Conservation (phyloP, 2,329 filamentous ascomycete genomes). For the Calonectria crousiana region DNA sequence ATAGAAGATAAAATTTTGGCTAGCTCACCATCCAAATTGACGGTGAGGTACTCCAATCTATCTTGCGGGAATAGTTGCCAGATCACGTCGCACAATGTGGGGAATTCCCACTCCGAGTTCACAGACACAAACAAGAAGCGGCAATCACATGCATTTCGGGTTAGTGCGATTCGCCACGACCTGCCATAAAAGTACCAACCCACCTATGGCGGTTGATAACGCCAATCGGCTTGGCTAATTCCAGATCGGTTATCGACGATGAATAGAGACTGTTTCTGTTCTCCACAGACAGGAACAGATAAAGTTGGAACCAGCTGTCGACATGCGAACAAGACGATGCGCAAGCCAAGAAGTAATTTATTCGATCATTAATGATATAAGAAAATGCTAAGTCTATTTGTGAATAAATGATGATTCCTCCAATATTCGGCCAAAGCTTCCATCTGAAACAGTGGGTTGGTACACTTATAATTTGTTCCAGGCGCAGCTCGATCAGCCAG, state of each 20-base stretch:
- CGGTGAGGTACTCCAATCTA: neutral
- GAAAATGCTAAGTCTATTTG: neutral
- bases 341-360: neutral
- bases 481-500: neutral
- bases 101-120: neutral
- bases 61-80: neutral
- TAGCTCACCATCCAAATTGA: neutral
- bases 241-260: neutral
- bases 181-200: neutral
- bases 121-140: neutral
- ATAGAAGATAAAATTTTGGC: neutral
- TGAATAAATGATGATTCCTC: neutral
- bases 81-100: neutral
- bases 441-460: neutral
- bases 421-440: neutral
- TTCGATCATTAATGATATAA: neutral
- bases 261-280: neutral
- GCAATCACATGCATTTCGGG: neutral
- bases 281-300: neutral
- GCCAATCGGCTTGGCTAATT: neutral
- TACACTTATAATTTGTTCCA: neutral
- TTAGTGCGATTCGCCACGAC: neutral
- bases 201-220: neutral
- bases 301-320: neutral
- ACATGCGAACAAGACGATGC: neutral